phyloP scores from a whole-genome alignment of 202 grass and related monocot species.

The Carex sylvatica region DNA sequence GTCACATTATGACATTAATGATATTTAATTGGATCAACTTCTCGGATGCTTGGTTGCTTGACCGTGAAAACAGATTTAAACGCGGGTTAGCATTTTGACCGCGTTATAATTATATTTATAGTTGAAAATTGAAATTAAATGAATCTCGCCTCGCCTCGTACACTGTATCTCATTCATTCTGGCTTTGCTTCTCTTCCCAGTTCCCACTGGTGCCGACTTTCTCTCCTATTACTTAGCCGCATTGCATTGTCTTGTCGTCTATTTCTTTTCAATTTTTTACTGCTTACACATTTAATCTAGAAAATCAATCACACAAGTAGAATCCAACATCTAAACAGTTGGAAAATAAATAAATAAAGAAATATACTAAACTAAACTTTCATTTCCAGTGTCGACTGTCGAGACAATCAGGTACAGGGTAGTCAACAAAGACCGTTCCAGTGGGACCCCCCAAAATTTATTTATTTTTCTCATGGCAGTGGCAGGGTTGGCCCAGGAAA shows the following conservation, averaged over 20 bases:
- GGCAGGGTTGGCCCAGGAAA: not conserved
- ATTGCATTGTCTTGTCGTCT: not conserved
- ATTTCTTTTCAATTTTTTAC: no score
- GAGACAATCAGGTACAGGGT: not conserved
- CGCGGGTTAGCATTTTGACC: conserved; percentile 19
- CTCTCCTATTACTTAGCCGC: not conserved
- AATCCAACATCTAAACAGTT: not conserved
- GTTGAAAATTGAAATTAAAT: not conserved
- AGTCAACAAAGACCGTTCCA: conserved; percentile 21
- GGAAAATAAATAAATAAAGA: no score
- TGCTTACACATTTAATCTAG: not conserved
- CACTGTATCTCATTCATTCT: not conserved
- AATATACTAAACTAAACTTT: not conserved
- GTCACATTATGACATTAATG: not conserved
- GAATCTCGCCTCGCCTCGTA: not conserved
- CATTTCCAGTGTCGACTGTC: not conserved
- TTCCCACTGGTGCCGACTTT: conserved; percentile 10
- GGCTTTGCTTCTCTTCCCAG: not conserved
- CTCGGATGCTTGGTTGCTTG: conserved; percentile 21
- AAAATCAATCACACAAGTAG: not conserved
- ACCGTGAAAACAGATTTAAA: conserved; percentile 31
- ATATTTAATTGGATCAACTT: not conserved
- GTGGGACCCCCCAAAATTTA: not conserved
- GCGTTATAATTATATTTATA: no score
- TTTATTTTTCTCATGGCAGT: not conserved